phyloP scores from a whole-genome alignment of 106 monocot genomes.

The Dendrobium huoshanense region DNA sequence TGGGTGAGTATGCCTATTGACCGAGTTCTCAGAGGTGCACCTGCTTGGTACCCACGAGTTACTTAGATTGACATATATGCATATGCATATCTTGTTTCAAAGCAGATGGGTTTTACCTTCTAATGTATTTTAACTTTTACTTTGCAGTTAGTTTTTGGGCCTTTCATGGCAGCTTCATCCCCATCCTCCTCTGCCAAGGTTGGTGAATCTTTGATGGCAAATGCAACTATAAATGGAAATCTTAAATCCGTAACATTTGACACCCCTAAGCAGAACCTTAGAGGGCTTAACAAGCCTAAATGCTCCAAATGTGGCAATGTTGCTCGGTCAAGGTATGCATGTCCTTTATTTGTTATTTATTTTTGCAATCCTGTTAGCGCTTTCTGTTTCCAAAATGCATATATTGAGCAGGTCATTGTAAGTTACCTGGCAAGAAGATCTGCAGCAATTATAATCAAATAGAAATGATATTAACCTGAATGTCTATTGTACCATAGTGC shows the following conservation, averaged over 20 bases:
- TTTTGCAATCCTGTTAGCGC: background rate
- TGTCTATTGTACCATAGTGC: background rate
- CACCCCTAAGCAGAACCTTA: conserved; percentile 38
- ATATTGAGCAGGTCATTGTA: background rate
- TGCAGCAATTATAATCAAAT: background rate
- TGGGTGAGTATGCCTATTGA: too few relatives aligned
- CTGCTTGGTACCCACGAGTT: too few relatives aligned
- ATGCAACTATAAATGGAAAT: conserved; percentile 22
- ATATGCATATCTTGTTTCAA: too few relatives aligned
- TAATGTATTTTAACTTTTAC: background rate
- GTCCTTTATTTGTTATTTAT: background rate
- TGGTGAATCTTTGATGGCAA: conserved; percentile 11
- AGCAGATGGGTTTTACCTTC: background rate
- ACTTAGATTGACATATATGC: too few relatives aligned
- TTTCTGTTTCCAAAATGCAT: background rate
- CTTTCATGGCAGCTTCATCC: conserved; percentile 27
- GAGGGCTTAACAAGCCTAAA: conserved; percentile 69
- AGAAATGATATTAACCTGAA: background rate
- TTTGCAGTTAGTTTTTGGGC: conserved; percentile 4
- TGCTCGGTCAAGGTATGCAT: conserved; percentile 52
- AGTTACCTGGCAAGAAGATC: background rate
- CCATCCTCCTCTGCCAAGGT: conserved; percentile 16
- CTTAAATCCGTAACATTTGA: conserved; percentile 13
- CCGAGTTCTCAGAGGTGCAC: too few relatives aligned
- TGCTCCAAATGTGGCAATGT: conserved; percentile 72